Evolutionary conservation across 139 green algal species (phyloP).

Genomic region (Picochlorum sp.): DNA sequence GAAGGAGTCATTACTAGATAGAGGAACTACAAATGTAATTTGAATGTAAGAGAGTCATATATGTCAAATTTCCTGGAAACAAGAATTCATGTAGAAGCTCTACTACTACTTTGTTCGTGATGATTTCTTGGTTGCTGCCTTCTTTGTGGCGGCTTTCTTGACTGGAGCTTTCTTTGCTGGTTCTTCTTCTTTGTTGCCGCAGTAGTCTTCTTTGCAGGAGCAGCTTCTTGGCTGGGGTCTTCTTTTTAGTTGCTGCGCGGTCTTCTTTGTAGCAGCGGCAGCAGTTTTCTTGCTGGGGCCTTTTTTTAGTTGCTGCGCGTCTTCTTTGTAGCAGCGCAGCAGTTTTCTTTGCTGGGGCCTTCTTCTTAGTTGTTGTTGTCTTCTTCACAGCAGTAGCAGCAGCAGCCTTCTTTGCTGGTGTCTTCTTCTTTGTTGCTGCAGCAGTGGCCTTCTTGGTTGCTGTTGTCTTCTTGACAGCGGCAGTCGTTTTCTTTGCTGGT

Average conservation of each 20-base stretch:
- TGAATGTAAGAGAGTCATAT: no score
- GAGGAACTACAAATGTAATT: no score
- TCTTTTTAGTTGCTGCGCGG: conserved; percentile 21
- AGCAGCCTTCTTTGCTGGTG: not conserved
- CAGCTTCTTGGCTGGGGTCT: conserved; percentile 28
- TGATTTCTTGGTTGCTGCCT: conserved; percentile 1
- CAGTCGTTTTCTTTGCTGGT: conserved; percentile 24
- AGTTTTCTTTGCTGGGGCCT: conserved; percentile 10
- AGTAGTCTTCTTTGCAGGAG: conserved; percentile 34
- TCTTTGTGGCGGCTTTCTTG: conserved; percentile 7
- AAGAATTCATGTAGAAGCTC: no score
- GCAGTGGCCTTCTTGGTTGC: not conserved
- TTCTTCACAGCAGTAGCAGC: not conserved
- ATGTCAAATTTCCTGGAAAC: no score
- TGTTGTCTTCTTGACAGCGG: conserved; percentile 5
- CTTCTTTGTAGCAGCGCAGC: not conserved
- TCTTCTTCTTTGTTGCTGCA: not conserved
- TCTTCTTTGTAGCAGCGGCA: no score
- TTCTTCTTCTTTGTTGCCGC: conserved; percentile 28
- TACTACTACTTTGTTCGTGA: no score
- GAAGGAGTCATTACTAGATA: no score
- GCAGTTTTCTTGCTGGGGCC: no score
- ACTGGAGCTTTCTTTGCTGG: conserved; percentile 6
- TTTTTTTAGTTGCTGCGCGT: no score
- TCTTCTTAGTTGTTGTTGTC: conserved; percentile 7